These are phyloP conservation scores for Hyphodiscus hymeniophilus DNA, from an alignment of 495 filamentous ascomycete genomes.

Conservation along the genomic window DNA sequence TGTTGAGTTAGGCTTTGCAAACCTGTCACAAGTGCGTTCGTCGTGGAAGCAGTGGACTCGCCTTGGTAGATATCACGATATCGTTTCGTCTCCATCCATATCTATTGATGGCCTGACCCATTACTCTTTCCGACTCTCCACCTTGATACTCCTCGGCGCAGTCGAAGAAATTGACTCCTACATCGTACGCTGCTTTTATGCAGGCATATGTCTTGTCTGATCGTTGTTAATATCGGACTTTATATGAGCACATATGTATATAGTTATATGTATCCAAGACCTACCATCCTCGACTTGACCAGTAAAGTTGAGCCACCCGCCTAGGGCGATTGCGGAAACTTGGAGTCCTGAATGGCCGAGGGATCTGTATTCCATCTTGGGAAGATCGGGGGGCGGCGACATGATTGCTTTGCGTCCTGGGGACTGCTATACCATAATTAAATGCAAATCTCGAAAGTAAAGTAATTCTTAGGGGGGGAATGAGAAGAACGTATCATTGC, in stretches of 20 bases:
- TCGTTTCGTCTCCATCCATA: constrained; percentile 59
- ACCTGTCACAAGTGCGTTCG: too few species aligned
- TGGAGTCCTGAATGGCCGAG: constrained; percentile 68
- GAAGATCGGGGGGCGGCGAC: constrained; percentile 34
- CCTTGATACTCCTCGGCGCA: constrained; percentile 48
- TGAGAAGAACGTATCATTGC: too few species aligned
- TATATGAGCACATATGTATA: too few species aligned
- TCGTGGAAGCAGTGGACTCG: too few species aligned
- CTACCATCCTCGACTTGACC: constrained; percentile 62
- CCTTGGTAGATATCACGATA: constrained; percentile 63
- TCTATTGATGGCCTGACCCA: constrained; percentile 51
- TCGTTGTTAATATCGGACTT: too few species aligned
- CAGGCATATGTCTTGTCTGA: too few species aligned
- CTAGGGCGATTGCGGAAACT: constrained; percentile 66
- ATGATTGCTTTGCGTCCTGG: constrained; percentile 22
- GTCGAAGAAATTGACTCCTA: constrained; percentile 54
- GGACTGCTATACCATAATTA: too few species aligned
- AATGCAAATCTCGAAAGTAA: too few species aligned
- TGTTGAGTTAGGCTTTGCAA: constrained; percentile 27
- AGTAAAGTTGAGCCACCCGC: constrained; percentile 72
- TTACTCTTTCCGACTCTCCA: constrained; percentile 48
- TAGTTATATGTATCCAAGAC: too few species aligned
- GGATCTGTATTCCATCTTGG: constrained; percentile 67
- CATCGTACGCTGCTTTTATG: constrained; percentile 62
- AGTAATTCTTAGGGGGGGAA: too few species aligned